These are phyloP conservation scores for Rubroshorea leprosula DNA, from an alignment of 345 rosid genomes.

Conservation along the genomic window DNA sequence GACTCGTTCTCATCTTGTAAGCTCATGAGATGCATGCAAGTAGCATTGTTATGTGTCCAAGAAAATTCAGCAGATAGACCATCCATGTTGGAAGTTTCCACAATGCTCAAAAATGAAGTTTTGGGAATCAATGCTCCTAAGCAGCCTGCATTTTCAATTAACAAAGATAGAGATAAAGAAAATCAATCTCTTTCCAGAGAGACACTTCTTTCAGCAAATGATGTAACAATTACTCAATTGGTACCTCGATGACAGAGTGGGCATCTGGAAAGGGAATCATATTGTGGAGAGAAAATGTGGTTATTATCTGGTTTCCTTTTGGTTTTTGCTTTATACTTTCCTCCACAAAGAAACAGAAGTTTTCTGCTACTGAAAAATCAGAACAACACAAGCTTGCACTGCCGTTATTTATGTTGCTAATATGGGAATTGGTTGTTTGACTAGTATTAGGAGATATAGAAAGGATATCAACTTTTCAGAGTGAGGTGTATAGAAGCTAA, in stretches of 20 bases:
- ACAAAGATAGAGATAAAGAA: not conserved
- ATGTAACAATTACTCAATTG: constrained; percentile 4
- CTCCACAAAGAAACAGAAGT: no score
- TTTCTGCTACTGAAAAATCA: no score
- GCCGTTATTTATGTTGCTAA: no score
- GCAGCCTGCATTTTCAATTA: constrained; percentile 10
- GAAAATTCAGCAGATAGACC: constrained; percentile 13
- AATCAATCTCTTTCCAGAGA: not conserved
- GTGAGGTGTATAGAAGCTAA: no score
- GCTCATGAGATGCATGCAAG: constrained; percentile 10
- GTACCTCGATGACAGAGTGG: constrained; percentile 7
- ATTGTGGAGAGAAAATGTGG: not conserved
- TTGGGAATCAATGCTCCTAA: constrained; percentile 2
- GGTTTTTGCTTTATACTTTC: no score
- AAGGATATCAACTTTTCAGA: no score
- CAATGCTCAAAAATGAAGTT: constrained; percentile 4
- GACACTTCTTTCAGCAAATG: constrained; percentile 1
- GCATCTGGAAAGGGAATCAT: not conserved
- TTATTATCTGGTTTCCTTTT: no score
- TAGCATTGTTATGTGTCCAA: constrained; percentile 12
- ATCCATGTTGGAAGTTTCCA: constrained; percentile 13
- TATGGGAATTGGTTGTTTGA: no score
- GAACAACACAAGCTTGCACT: no score
- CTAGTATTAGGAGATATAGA: no score
- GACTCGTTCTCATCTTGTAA: constrained; percentile 12